These are phyloP conservation scores for Cordyceps fumosorosea DNA, from an alignment of 2,329 filamentous ascomycete genomes.

Conservation along the genomic window DNA sequence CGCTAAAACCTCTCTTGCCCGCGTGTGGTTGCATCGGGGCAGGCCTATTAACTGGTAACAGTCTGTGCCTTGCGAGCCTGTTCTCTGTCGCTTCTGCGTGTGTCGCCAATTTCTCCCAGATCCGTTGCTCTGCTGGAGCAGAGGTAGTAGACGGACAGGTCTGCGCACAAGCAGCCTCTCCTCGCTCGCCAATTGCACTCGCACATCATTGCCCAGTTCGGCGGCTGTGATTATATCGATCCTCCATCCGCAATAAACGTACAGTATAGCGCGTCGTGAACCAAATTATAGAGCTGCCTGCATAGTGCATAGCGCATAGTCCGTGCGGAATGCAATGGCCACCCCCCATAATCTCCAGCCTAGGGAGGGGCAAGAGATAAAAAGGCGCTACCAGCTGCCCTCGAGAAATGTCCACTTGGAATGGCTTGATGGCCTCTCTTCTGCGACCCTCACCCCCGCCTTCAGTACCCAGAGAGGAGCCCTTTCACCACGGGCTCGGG, in stretches of 20 bases:
- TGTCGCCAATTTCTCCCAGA: background rate
- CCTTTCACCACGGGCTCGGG: background rate
- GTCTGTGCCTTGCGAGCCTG: background rate
- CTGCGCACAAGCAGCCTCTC: background rate
- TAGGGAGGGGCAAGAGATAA: background rate
- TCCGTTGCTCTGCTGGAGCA: too few species aligned
- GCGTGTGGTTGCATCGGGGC: background rate
- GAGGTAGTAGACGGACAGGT: background rate
- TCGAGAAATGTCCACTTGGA: background rate
- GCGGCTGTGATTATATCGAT: background rate
- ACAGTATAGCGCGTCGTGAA: background rate
- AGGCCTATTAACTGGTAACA: background rate
- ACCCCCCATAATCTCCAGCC: slow-evolving; percentile 2
- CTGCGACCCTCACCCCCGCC: background rate
- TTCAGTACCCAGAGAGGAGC: background rate
- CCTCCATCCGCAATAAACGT: background rate
- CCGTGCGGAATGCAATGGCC: slow-evolving; percentile 1
- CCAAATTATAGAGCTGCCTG: background rate
- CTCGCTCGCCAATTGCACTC: background rate
- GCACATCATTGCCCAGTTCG: background rate
- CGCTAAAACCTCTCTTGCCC: slow-evolving; percentile 1
- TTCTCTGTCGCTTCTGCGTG: background rate
- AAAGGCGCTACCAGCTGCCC: background rate
- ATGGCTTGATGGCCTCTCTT: background rate
- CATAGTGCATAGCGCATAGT: background rate